Conservation (phyloP, 768 basidiomycete genomes). For the Tylopilus cervinicoccineus region DNA sequence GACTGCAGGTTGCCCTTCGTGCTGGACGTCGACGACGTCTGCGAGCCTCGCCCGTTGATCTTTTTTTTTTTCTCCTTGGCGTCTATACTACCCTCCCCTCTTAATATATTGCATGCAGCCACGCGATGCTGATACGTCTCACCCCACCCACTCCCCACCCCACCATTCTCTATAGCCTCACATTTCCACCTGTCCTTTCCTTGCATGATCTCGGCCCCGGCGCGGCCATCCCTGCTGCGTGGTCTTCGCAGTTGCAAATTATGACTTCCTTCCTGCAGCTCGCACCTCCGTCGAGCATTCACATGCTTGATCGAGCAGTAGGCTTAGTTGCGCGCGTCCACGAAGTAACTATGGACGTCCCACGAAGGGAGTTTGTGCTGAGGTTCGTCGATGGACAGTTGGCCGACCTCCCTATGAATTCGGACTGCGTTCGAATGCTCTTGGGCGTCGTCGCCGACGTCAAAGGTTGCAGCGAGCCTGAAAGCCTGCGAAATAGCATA, state of each 20-base stretch:
- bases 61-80: constrained; percentile 13
- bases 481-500: constrained; percentile 29
- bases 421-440: constrained; percentile 42
- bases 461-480: constrained; percentile 40
- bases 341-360: constrained; percentile 62
- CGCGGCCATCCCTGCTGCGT: constrained; percentile 42
- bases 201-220: constrained; percentile 30
- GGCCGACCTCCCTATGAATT: constrained; percentile 46
- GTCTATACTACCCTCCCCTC: constrained; percentile 20
- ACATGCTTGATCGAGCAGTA: constrained; percentile 58
- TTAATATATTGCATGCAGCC: constrained; percentile 19
- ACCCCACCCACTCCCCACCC: constrained; percentile 41
- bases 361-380: constrained; percentile 42
- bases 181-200: constrained; percentile 43
- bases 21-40: constrained; percentile 30
- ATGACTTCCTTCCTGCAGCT: constrained; percentile 48
- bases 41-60: constrained; percentile 4
- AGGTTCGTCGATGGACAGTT: constrained; percentile 53
- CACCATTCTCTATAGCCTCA: constrained; percentile 55
- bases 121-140: constrained; percentile 57
- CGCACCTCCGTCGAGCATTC: constrained; percentile 47
- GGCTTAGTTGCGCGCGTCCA: constrained; percentile 52
- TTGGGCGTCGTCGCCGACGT: constrained; percentile 52
- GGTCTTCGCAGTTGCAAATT: constrained; percentile 51
- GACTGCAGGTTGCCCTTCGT: constrained; percentile 18